phyloP scores from a whole-genome alignment of 2,329 filamentous ascomycete genomes.

The Curvularia hawaiiensis region DNA sequence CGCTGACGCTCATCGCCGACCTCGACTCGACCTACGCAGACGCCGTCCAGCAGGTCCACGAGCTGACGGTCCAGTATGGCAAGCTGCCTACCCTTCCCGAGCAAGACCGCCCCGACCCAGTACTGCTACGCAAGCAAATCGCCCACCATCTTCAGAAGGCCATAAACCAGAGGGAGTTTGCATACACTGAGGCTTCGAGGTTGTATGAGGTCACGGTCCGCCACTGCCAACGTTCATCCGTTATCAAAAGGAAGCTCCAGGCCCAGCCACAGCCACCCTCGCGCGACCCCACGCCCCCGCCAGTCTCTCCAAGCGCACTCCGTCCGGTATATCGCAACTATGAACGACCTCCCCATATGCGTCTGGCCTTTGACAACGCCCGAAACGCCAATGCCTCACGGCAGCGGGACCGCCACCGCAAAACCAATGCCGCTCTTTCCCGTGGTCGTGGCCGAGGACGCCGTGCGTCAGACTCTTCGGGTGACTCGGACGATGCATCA shows the following conservation, averaged over 20 bases:
- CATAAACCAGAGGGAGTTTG: constrained; percentile 60
- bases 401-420: constrained; percentile 30
- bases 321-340: constrained; percentile 30
- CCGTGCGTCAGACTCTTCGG: constrained; percentile 22
- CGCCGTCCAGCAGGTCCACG: constrained; percentile 53
- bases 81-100: constrained; percentile 57
- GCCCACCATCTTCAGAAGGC: constrained; percentile 61
- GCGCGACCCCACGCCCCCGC: constrained; percentile 62
- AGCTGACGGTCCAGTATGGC: constrained; percentile 55
- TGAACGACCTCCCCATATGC: constrained; percentile 35
- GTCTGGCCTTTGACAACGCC: constrained; percentile 35
- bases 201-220: constrained; percentile 63
- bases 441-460: constrained; percentile 21
- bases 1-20: constrained; percentile 64
- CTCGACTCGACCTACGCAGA: constrained; percentile 53
- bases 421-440: constrained; percentile 21
- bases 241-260: constrained; percentile 66
- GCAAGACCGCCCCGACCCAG: constrained; percentile 57
- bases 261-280: constrained; percentile 65
- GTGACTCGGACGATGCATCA: constrained; percentile 26
- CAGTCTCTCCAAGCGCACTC: constrained; percentile 49
- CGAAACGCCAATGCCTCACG: constrained; percentile 29
- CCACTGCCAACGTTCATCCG: constrained; percentile 61
- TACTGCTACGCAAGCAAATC: constrained; percentile 60
- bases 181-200: constrained; percentile 61